Conservation (phyloP, 768 basidiomycete species). For the Lentinula sp. region DNA sequence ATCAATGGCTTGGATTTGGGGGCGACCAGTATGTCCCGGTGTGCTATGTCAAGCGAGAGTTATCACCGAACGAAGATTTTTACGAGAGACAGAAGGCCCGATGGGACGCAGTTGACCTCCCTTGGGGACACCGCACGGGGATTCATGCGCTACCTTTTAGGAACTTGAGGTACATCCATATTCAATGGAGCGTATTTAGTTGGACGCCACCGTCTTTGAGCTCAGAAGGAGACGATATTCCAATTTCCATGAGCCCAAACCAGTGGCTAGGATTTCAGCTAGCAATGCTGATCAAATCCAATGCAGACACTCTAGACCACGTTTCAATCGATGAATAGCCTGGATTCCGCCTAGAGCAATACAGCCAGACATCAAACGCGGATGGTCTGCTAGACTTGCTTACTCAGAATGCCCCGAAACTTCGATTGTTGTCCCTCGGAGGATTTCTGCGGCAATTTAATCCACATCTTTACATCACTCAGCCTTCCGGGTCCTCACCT, state of each 20-base stretch:
- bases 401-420: not conserved
- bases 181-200: slow-evolving; percentile 1
- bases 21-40: not conserved
- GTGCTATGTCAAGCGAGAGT: not conserved
- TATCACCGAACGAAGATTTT: not conserved
- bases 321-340: slow-evolving; percentile 1
- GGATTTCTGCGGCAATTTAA: not conserved
- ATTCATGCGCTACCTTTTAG: not conserved
- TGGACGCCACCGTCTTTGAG: not conserved
- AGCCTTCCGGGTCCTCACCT: no score
- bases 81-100: not conserved
- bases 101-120: not conserved
- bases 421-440: not conserved
- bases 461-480: no score
- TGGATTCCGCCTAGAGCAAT: not conserved
- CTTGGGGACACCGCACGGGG: not conserved
- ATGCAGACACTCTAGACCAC: not conserved
- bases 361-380: not conserved
- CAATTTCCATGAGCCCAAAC: not conserved
- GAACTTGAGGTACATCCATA: not conserved
- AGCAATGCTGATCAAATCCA: not conserved
- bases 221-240: not conserved
- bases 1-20: not conserved
- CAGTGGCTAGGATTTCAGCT: not conserved
- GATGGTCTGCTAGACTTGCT: not conserved